Percentiles rank a stretch among this genome's conserved stretches.
Evolutionary conservation across 2,329 filamentous ascomycete genomes (phyloP).

Genomic region (Rugonectria rugulosa): DNA sequence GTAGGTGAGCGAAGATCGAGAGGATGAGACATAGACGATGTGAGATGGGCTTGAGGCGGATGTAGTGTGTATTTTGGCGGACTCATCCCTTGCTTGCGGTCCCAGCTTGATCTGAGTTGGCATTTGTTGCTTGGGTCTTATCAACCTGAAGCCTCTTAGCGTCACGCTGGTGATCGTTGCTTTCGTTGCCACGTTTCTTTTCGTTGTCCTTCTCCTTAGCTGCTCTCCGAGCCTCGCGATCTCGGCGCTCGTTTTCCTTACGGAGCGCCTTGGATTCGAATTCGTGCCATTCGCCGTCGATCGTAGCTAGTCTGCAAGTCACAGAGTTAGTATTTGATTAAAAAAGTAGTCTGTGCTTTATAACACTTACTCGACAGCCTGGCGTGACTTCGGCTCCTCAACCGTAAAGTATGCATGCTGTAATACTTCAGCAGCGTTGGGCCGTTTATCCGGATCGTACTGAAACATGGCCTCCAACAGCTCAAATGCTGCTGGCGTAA

Average conservation of each 20-base stretch:
- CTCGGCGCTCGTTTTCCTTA: conserved; percentile 81
- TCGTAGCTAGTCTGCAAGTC: conserved; percentile 68
- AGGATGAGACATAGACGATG: no score
- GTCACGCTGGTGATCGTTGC: conserved; percentile 41
- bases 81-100: conserved; percentile 20
- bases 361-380: conserved; percentile 81
- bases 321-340: conserved; percentile 47
- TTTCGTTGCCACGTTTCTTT: conserved; percentile 50
- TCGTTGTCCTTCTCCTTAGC: conserved; percentile 54
- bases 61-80: background rate
- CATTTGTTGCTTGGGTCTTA: conserved; percentile 28
- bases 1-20: no score
- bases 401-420: conserved; percentile 86
- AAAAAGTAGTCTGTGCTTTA: no score
- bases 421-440: conserved; percentile 83
- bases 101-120: conserved; percentile 9
- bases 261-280: conserved; percentile 95
- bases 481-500: conserved; percentile 84
- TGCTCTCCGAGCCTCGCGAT: conserved; percentile 59
- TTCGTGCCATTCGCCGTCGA: conserved; percentile 98
- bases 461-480: conserved; percentile 84
- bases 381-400: conserved; percentile 79
- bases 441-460: conserved; percentile 86
- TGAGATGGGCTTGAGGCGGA: background rate
- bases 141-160: conserved; percentile 46